phyloP scores from a whole-genome alignment of 1,284 basidiomycete genomes.

The Ceratobasidium theobromae region DNA sequence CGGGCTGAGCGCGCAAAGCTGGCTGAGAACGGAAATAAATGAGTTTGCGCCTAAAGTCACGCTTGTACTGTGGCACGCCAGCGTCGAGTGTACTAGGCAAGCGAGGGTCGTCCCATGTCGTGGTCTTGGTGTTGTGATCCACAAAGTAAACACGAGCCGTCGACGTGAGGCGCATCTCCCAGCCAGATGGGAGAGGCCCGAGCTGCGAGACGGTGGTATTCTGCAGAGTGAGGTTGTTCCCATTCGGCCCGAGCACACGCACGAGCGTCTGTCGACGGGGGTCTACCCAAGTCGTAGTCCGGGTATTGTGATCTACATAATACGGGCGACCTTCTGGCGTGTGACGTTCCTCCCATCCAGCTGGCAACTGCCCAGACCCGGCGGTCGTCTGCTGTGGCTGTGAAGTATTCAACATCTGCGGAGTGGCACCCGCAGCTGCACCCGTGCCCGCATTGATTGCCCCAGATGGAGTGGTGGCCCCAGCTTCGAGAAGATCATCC shows the following conservation, averaged over 20 bases:
- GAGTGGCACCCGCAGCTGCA: conserved; percentile 32
- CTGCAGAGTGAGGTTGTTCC: conserved; percentile 74
- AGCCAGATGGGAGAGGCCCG: conserved; percentile 92
- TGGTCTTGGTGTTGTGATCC: conserved; percentile 94
- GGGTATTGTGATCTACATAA: conserved; percentile 94
- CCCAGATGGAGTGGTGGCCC: conserved; percentile 36
- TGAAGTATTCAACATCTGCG: conserved; percentile 12
- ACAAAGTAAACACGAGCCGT: conserved; percentile 96
- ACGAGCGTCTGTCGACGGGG: conserved; percentile 86
- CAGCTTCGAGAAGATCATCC: conserved; percentile 74
- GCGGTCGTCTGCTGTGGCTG: conserved; percentile 61
- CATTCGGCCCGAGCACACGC: conserved; percentile 83
- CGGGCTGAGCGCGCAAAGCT: conserved; percentile 82
- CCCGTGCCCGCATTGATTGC: conserved; percentile 15
- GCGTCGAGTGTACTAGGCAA: conserved; percentile 81
- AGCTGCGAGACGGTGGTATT: conserved; percentile 85
- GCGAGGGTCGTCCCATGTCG: conserved; percentile 94
- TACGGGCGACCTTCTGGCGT: conserved; percentile 98
- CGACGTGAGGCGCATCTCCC: conserved; percentile 95
- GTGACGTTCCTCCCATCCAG: conserved; percentile 97
- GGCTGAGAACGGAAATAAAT: conserved; percentile 99
- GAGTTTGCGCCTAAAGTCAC: conserved; percentile 97
- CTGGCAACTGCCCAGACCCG: conserved; percentile 80
- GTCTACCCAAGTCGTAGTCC: conserved; percentile 98
- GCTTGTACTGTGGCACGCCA: conserved; percentile 98